Evolutionary conservation across 2,329 filamentous ascomycete genomes (phyloP).

Genomic region (Penicillium sp.): DNA sequence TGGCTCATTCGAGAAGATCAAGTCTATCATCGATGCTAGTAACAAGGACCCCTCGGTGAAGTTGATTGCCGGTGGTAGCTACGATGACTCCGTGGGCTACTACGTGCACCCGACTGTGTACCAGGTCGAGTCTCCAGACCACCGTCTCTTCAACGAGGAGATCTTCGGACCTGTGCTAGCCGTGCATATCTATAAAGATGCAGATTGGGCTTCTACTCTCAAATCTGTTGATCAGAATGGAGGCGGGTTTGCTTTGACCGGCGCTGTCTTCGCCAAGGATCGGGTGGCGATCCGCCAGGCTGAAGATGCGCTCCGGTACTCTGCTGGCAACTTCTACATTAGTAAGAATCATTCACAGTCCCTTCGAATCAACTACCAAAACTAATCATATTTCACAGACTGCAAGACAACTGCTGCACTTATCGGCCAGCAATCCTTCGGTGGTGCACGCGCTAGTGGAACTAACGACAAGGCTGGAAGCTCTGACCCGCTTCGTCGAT

Average conservation of each 20-base stretch:
- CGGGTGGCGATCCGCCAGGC: slow-evolving; percentile 37
- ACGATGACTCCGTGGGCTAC: slow-evolving; percentile 73
- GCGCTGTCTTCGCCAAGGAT: slow-evolving; percentile 42
- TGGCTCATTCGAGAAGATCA: slow-evolving; percentile 74
- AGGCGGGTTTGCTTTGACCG: slow-evolving; percentile 39
- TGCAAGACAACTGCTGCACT: slow-evolving; percentile 63
- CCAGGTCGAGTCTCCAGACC: slow-evolving; percentile 65
- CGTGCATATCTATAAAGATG: slow-evolving; percentile 74
- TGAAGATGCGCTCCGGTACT: slow-evolving; percentile 38
- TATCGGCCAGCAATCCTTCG: slow-evolving; percentile 71
- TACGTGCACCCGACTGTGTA: slow-evolving; percentile 81
- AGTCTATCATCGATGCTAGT: slow-evolving; percentile 71
- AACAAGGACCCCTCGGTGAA: slow-evolving; percentile 69
- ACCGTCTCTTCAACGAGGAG: slow-evolving; percentile 71
- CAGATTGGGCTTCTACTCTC: slow-evolving; percentile 58
- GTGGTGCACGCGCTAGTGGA: slow-evolving; percentile 65
- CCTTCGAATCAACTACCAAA: too few species aligned
- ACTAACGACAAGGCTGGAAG: slow-evolving; percentile 72
- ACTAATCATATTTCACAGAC: slow-evolving; percentile 18
- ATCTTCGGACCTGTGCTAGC: slow-evolving; percentile 76
- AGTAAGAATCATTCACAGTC: slow-evolving; percentile 23
- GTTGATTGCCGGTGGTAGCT: slow-evolving; percentile 69
- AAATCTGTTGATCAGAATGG: slow-evolving; percentile 41
- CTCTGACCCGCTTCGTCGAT: slow-evolving; percentile 59
- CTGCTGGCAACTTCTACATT: slow-evolving; percentile 46